Evolutionary conservation across 2,329 filamentous ascomycete genomes (phyloP), one percentile per base, ranked within the genome.

Genomic region (Ophidiomyces ophidiicola): DNA sequence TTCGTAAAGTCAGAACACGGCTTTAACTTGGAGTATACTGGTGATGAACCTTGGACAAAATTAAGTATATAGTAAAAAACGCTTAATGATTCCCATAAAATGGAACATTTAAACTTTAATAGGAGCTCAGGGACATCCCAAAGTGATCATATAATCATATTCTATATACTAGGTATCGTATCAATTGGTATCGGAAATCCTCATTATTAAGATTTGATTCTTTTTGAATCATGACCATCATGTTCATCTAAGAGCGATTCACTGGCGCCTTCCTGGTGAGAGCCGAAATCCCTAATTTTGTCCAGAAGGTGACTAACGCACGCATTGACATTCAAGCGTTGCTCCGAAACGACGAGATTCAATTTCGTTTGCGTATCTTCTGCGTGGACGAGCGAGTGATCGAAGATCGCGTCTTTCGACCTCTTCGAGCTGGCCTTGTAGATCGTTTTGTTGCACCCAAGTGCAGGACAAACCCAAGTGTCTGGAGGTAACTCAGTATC

Each of bases 361-460:
- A 60, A 36, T 37, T 58, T 60, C 8, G 53, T 50, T 34, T 59
- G 54, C 0, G 56, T 58, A 36, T 60, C 57, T 30, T 58, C 52
- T 1, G 55, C 57, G 44, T 60, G 57, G 6, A 49, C 52, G 2
- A 58, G 35, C 5, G 53, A 52, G 39, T 60, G 57, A 23, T 57
- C 55, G n/a, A 50, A 40, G 15, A 59, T 54, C 29, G 53, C 42
- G 21, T 57, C 52, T 40, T 56, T 54, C 12, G 53, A 53, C 20
- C 53, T 50, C 39, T 54, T 58, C 3, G 54, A 53, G 20, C 47
- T 54, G 20, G 55, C 52, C 46, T 56, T 58, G 35, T 49, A 43
- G 23, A 60, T 50, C 6, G 50, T 42, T 41, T 56, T 54, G n/a
- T 45, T 53, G 38, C 58, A 60, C 11, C 51, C 57, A 25, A 48